Evolutionary conservation across 805 yeast genomes (phyloP).

Genomic region (Kazachstania viticola): DNA sequence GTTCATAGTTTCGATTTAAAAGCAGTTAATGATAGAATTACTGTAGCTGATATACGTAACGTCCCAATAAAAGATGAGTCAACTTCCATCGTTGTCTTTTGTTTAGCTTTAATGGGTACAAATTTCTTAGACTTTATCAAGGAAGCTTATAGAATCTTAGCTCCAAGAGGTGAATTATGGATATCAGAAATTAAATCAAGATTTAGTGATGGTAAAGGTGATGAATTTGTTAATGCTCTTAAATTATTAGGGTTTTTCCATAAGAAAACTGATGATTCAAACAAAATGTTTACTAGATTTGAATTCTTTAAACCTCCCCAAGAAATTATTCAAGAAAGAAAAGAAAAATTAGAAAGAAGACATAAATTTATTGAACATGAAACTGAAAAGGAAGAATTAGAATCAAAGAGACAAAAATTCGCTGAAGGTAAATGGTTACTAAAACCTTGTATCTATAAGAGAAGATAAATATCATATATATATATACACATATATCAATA

Average conservation of each 20-base stretch:
- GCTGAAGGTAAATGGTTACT: slow-evolving; percentile 84
- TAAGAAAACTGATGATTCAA: slow-evolving; percentile 72
- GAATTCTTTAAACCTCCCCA: slow-evolving; percentile 84
- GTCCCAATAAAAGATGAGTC: slow-evolving; percentile 77
- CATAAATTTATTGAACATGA: slow-evolving; percentile 63
- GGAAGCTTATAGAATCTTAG: slow-evolving; percentile 79
- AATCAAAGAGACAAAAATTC: slow-evolving; percentile 36
- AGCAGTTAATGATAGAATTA: slow-evolving; percentile 76
- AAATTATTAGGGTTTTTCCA: slow-evolving; percentile 78
- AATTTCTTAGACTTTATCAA: slow-evolving; percentile 83
- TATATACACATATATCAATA: no score
- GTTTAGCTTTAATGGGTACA: slow-evolving; percentile 95
- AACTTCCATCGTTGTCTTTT: slow-evolving; percentile 82
- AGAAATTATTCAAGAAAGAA: slow-evolving; percentile 52
- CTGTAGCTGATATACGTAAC: slow-evolving; percentile 91
- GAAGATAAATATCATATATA: slow-evolving; percentile 37
- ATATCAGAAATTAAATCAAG: slow-evolving; percentile 94
- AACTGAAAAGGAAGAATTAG: slow-evolving; percentile 47
- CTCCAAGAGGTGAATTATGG: slow-evolving; percentile 93
- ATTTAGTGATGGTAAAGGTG: slow-evolving; percentile 62
- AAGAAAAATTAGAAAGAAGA: slow-evolving; percentile 48
- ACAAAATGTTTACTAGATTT: slow-evolving; percentile 90
- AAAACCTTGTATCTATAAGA: slow-evolving; percentile 92
- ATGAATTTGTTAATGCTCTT: slow-evolving; percentile 70
- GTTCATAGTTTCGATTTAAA: slow-evolving; percentile 89